Base-by-base conservation (phyloP, 2,329 filamentous ascomycete genomes). In the Botrytis aclada region DNA sequence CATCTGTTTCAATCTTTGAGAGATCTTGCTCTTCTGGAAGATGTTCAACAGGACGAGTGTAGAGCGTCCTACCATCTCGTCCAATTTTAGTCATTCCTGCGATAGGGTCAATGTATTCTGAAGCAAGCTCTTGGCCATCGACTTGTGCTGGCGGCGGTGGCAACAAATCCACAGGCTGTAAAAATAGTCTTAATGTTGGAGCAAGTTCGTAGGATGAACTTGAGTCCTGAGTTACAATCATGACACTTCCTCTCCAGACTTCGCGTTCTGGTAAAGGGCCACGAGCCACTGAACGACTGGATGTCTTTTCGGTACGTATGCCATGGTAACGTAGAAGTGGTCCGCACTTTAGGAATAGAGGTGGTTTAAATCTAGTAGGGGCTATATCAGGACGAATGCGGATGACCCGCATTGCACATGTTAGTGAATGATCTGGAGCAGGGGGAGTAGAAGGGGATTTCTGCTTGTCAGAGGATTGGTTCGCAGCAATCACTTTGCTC, bases 201-300 rank as follows among this genome's bases (percentile, higher is more conserved):
- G 88, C 88, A 65, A 93, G 90, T 62, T 90, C 88, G 79, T 98
- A 97, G 0, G 92, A 92, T 3, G 95, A 98, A 58, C 92, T 88
- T 2, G 89, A 87, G 79, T 99, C 95, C 70, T 90, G 87, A 0
- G 96, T 98, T 34, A 99, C 94, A 78, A 99, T 97, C 93, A 99
- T 94, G 73, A 98, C 87, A 74, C 90, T 97, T 8, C 96, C 96
- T 81, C 95, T 89, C 96, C 96, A 99, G 32, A 95, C 90, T 78
- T 97, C 93, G 69, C 89, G 88, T 61, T 93, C 90, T 43, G 81
- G 77, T 76, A 70, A 81, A 78, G 62, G 76, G 77, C 75, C 82
- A 34, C 70, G 70, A 77, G 76, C 79, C 74, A 60, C 75, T 79
- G 81, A 77, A 81, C 81, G 82, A 72, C 79, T 81, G 43, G 81